Base-by-base conservation (phyloP, 2,329 filamentous ascomycete genomes). In the Hymenoscyphus salicellus region DNA sequence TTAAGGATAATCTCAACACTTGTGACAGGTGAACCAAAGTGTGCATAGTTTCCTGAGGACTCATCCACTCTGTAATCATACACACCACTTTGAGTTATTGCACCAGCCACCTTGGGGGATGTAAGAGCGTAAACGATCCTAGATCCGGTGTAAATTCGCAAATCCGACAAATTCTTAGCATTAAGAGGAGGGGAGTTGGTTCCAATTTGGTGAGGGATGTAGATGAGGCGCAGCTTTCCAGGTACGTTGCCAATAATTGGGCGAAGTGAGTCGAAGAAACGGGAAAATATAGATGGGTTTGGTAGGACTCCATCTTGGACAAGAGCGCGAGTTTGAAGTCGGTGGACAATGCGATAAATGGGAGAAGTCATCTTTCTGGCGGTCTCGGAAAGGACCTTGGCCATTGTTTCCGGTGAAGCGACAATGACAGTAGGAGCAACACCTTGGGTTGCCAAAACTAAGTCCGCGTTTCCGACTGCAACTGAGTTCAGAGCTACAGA, bases 401-500 rank as follows among this genome's bases (percentile, higher is more conserved):
- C 81, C 55, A 96, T 84, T 0, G 91, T 90, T 63, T 88, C 84
- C 0, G 93, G 88, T 2, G 90, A 91, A 7, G 91, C 87, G 52
- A 96, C 87, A 62, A 97, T 81, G 65, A 97, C 84, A 4, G 93
- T 97, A 1, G 94, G 94, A 0, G 90, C 85, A 46, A 96, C 81
- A 57, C 88, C 87, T 65, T 87, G 85, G 26, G 90, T 90, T 26
- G 92, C 92, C 26, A 93, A 78, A 20, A 82, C 80, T 43, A 98
- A 83, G 74, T 95, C 87, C 14, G 90, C 82, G 11, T 86, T 86
- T 41, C 86, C 83, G 6, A 90, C 90, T 17, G 93, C 90, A 30
- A 96, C 93, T 0, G 93, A 95, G 78, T 92, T 98, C 72, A 99
- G 84, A 30, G 93, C 92, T 23, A 99, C 79, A 0, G 92, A 95